phyloP scores from a whole-genome alignment of 1,284 basidiomycete species.

The Tetrapyrgos nigripes region DNA sequence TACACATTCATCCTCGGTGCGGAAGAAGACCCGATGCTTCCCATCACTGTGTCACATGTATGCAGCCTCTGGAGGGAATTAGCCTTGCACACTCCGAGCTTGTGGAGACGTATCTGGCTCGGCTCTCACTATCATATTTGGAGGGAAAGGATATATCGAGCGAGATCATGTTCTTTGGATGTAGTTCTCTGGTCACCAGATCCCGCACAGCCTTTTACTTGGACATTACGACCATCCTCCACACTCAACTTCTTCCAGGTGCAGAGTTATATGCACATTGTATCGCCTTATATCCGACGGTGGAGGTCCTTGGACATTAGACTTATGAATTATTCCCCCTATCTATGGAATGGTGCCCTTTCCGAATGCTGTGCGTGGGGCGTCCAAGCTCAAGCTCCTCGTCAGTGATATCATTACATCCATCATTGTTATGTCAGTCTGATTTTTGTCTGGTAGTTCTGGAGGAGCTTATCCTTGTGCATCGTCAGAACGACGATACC shows the following conservation, averaged over 20 bases:
- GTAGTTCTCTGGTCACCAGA: conserved; percentile 41
- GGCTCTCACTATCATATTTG: conserved; percentile 58
- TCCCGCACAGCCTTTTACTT: conserved; percentile 30
- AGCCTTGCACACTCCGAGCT: conserved; percentile 58
- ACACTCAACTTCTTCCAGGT: conserved; percentile 48
- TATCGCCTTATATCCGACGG: conserved; percentile 53
- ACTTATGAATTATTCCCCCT: conserved; percentile 62
- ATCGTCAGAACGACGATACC: conserved; percentile 68
- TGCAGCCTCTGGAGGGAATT: conserved; percentile 66
- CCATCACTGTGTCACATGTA: conserved; percentile 66
- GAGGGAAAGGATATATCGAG: conserved; percentile 61
- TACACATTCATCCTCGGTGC: conserved; percentile 67
- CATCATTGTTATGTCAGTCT: neutral
- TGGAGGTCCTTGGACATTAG: conserved; percentile 66
- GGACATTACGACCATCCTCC: conserved; percentile 7
- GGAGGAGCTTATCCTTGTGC: conserved; percentile 61
- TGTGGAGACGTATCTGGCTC: conserved; percentile 66
- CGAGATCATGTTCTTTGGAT: conserved; percentile 64
- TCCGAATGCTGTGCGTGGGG: conserved; percentile 51
- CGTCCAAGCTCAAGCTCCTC: conserved; percentile 42
- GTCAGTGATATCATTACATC: conserved; percentile 12
- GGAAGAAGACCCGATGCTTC: conserved; percentile 58
- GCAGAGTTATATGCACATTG: conserved; percentile 65
- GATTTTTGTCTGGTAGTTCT: conserved; percentile 30
- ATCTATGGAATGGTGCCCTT: conserved; percentile 69